phyloP scores from a whole-genome alignment of 2,329 filamentous ascomycete species.

The Ceratocystis huliohia region DNA sequence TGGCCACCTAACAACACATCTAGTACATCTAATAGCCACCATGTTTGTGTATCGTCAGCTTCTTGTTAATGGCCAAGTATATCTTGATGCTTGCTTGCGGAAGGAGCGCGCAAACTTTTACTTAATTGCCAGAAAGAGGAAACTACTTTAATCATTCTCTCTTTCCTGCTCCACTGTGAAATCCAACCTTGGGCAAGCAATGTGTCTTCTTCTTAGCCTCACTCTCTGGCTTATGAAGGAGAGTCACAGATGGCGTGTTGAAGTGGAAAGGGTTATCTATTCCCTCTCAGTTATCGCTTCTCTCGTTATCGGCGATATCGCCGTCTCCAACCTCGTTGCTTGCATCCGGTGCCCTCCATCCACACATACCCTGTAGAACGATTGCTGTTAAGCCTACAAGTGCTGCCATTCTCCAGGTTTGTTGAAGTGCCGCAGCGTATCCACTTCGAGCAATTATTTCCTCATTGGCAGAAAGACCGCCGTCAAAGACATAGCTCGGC shows the following conservation, averaged over 20 bases:
- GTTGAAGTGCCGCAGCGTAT: conserved; percentile 35
- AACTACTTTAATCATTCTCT: not conserved
- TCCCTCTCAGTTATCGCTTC: not conserved
- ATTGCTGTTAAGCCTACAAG: conserved; percentile 34
- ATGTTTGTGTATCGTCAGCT: not conserved
- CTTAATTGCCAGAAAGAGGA: not conserved
- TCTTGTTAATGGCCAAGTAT: not conserved
- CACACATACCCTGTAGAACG: conserved; percentile 38
- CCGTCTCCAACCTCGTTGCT: conserved; percentile 20
- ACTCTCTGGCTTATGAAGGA: not conserved
- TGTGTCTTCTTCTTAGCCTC: not conserved
- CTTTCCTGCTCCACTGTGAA: not conserved
- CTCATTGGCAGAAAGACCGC: conserved; percentile 32
- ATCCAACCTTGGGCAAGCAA: not conserved
- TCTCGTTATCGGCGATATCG: not conserved
- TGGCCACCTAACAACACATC: not conserved
- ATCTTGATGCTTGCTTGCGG: not conserved
- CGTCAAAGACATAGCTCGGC: conserved; percentile 37
- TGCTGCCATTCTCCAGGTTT: conserved; percentile 38
- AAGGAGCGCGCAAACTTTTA: not conserved
- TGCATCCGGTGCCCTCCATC: conserved; percentile 38
- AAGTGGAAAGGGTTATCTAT: not conserved
- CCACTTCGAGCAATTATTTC: conserved; percentile 35
- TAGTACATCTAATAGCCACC: not conserved
- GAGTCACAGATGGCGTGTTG: too few relatives aligned